A percentile compares a stretch with the other conserved stretches of the same genome.
Conservation (phyloP, 2,329 filamentous ascomycete genomes). For the Aureobasidium sp. region DNA sequence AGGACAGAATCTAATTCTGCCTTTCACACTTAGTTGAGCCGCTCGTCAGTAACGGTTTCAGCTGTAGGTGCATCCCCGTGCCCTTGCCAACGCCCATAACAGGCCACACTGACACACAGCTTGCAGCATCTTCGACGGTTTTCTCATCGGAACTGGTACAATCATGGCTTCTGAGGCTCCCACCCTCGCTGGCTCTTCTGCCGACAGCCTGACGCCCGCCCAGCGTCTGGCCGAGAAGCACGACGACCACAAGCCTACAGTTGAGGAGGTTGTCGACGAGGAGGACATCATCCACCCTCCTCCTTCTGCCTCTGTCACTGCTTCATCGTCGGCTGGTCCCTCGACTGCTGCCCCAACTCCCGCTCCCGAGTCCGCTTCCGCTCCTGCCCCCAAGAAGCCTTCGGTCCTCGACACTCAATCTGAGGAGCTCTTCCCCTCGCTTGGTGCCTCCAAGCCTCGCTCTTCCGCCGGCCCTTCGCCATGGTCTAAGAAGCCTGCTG, state of each 20-base stretch:
- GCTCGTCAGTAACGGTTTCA: conserved; percentile 11
- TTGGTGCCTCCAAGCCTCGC: conserved; percentile 64
- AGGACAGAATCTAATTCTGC: not conserved
- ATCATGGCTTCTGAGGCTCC: conserved; percentile 14
- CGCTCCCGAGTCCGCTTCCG: conserved; percentile 26
- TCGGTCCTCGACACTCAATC: conserved; percentile 67
- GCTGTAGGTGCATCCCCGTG: conserved; percentile 3
- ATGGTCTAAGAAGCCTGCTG: conserved; percentile 65
- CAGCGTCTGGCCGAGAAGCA: conserved; percentile 49
- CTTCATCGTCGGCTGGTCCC: conserved; percentile 35
- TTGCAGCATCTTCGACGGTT: conserved; percentile 13
- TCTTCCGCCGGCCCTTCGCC: conserved; percentile 59
- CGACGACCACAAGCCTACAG: conserved; percentile 52
- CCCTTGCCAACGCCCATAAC: not conserved
- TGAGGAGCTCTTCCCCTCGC: conserved; percentile 87
- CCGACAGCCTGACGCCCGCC: conserved; percentile 39
- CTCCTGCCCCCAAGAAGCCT: conserved; percentile 17
- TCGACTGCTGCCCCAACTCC: conserved; percentile 35
- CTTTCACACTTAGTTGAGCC: not conserved
- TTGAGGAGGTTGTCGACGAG: conserved; percentile 78
- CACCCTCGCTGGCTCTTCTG: conserved; percentile 19
- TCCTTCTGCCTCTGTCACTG: conserved; percentile 37
- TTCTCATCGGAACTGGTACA: conserved; percentile 11
- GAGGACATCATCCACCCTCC: conserved; percentile 58
- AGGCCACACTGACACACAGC: not conserved